Evolutionary conservation across 176 grass and related monocot genomes (phyloP).

Genomic region (Zizania latifolia): DNA sequence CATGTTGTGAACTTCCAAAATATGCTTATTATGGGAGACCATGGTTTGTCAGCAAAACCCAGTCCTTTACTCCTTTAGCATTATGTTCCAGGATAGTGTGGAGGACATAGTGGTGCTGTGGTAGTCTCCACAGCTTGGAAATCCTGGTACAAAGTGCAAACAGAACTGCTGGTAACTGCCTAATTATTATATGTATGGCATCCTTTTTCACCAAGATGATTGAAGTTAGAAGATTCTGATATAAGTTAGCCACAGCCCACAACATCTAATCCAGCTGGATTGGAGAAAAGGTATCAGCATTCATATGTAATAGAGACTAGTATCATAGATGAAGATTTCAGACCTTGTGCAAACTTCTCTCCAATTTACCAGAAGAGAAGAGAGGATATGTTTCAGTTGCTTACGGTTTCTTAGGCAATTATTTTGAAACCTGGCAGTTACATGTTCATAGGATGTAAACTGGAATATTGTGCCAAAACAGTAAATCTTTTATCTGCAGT

Average conservation of each 20-base stretch:
- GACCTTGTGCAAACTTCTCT: neutral
- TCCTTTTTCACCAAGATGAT: neutral
- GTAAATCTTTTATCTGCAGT: neutral
- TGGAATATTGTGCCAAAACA: neutral
- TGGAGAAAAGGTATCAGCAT: neutral
- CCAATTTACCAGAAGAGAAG: neutral
- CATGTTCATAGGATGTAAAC: neutral
- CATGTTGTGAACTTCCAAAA: neutral
- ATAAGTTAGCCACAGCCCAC: neutral
- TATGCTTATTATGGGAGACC: neutral
- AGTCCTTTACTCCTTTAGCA: neutral
- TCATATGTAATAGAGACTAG: neutral
- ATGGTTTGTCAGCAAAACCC: neutral
- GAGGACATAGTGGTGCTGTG: neutral
- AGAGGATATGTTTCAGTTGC: neutral
- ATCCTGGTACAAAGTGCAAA: slow-evolving; percentile 1
- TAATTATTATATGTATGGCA: neutral
- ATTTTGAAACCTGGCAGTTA: neutral
- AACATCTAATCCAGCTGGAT: slow-evolving; percentile 2
- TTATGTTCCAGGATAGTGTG: neutral
- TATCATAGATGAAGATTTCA: too few relatives aligned
- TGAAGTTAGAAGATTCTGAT: neutral
- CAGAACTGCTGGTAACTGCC: too few relatives aligned
- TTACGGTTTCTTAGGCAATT: neutral
- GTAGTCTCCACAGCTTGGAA: neutral